Base-by-base conservation (phyloP, 805 yeast species). In the Blastobotrys mokoenaii region DNA sequence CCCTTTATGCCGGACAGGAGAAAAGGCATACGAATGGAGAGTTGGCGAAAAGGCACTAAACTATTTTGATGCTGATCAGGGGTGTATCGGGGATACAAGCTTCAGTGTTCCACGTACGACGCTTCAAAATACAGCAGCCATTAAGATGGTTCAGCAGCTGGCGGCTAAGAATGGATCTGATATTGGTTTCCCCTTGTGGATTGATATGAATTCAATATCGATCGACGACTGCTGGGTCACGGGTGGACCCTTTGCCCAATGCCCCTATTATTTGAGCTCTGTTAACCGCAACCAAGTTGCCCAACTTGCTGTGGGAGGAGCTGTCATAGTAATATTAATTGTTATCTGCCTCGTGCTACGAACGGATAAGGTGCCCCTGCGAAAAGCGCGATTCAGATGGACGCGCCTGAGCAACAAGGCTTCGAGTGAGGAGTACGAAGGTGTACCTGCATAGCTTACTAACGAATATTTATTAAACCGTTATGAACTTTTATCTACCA, bases 211-310 rank as follows among this genome's bases (percentile, higher is more conserved):
- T 59, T 85, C 89, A 14, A 71, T 90, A 17, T 74, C 85, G 1
- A 78, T 80, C 16, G 64, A 72, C 2, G 74, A 78, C 45, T 89
- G 97, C 58, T 90, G 93, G 89, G 88, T 88, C 3, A 62, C 75
- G 10, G 96, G 95, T 1, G 96, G 95, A 0, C 77, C 86, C 0
- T 70, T 76, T 49, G 81, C 90, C 0, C 58, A 66, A 29, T 89
- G 97, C 59, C 96, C 97, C 0, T 88, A 88, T 59, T 76, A 74
- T 46, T 68, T 67, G 39, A 71, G 73, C 1, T 70, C 78, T 8
- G 69, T 80, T 3, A 66, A 68, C 29, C 69, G 77, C 43, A 76
- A 75, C 42, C 80, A 85, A 51, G 75, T 76, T 0, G 70, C 73
- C 29, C 73, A 82, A 73, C 64, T 87, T 17, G 73, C 82, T 0